These are phyloP conservation scores for Globisporangium paddicum DNA, from an alignment of 352 stramenopile species.

Conservation along the genomic window DNA sequence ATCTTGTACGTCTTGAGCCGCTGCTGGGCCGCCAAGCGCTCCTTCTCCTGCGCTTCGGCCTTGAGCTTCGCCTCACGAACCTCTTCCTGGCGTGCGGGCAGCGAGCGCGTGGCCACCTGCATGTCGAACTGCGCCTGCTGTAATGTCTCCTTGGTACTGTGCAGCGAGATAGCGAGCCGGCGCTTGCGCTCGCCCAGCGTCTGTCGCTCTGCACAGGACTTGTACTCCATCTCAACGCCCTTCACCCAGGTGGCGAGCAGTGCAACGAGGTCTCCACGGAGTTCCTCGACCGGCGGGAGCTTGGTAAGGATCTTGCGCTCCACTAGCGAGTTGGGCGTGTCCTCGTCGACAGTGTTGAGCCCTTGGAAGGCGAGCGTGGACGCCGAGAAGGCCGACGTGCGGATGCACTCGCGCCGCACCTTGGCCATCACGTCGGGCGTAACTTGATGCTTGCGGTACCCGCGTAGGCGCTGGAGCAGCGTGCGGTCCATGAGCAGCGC, in stretches of 20 bases:
- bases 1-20: slow-evolving; percentile 44
- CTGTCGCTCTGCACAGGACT: slow-evolving; percentile 45
- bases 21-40: slow-evolving; percentile 38
- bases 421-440: slow-evolving; percentile 72
- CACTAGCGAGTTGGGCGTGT: slow-evolving; percentile 1
- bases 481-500: slow-evolving; percentile 76
- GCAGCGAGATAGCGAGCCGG: slow-evolving; percentile 36
- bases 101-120: slow-evolving; percentile 53
- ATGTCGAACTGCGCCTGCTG: slow-evolving; percentile 46
- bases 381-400: slow-evolving; percentile 34
- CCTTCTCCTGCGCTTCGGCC: slow-evolving; percentile 26
- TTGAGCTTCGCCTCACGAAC: slow-evolving; percentile 29
- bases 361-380: slow-evolving; percentile 24
- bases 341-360: not conserved
- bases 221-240: slow-evolving; percentile 75
- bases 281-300: slow-evolving; percentile 27
- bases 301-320: slow-evolving; percentile 12
- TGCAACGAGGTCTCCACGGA: slow-evolving; percentile 43
- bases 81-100: slow-evolving; percentile 63
- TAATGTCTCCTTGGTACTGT: slow-evolving; percentile 27
- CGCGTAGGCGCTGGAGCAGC: slow-evolving; percentile 48
- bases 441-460: slow-evolving; percentile 45
- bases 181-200: slow-evolving; percentile 52
- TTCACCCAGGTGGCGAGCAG: slow-evolving; percentile 66
- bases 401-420: slow-evolving; percentile 66